Percentiles rank a stretch among this genome's conserved stretches.
Conservation (phyloP, 495 filamentous ascomycete genomes). For the Aspergillus homomorphus region DNA sequence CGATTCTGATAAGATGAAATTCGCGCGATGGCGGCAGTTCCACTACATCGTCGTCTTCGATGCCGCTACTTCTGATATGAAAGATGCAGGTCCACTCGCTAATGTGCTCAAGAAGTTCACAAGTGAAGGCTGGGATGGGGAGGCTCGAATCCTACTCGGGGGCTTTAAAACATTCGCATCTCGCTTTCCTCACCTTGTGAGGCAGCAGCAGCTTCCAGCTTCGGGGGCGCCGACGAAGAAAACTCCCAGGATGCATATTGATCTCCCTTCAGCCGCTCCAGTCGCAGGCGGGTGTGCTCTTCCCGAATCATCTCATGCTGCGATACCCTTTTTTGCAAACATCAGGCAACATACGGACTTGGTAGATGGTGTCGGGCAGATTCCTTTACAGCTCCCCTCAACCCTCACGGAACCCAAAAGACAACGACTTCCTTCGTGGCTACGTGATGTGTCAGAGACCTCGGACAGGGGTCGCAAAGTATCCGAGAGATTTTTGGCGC, state of each 20-base stretch:
- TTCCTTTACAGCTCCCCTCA: conserved; percentile 69
- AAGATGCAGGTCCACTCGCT: conserved; percentile 70
- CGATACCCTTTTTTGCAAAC: conserved; percentile 92
- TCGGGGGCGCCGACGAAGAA: conserved; percentile 36
- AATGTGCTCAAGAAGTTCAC: conserved; percentile 93
- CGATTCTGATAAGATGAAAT: conserved; percentile 67
- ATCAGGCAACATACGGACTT: conserved; percentile 97
- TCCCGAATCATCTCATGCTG: conserved; percentile 61
- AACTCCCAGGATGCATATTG: conserved; percentile 45
- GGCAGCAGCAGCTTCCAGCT: conserved; percentile 22
- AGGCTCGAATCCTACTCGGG: conserved; percentile 65
- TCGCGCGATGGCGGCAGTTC: conserved; percentile 70
- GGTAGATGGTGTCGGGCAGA: conserved; percentile 88
- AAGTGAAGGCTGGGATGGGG: conserved; percentile 76
- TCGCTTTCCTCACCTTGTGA: conserved; percentile 45
- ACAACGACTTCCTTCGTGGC: conserved; percentile 67
- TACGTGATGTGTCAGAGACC: conserved; percentile 61
- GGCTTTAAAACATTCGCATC: conserved; percentile 51
- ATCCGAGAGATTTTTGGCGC: conserved; percentile 75
- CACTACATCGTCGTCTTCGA: conserved; percentile 87
- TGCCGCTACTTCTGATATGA: conserved; percentile 64
- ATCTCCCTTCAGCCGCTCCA: conserved; percentile 59
- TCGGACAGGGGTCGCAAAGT: conserved; percentile 74
- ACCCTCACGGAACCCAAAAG: conserved; percentile 43
- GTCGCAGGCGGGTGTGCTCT: conserved; percentile 85